phyloP scores from a whole-genome alignment of 2,329 filamentous ascomycete genomes.

The Penicillium sp. region DNA sequence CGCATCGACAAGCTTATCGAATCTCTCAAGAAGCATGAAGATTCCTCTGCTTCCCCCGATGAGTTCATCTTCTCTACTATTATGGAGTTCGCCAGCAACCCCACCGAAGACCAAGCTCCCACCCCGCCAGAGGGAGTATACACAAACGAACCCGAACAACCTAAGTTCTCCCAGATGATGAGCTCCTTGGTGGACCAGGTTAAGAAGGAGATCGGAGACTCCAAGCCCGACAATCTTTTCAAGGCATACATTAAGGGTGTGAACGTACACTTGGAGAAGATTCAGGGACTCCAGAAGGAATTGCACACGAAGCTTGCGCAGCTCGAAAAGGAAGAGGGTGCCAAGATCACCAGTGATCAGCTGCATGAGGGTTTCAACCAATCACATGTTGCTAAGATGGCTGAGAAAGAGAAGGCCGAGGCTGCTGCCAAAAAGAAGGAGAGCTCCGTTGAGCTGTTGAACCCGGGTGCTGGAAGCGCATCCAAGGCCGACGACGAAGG shows the following conservation, averaged over 20 bases:
- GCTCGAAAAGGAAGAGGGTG: slow-evolving; percentile 79
- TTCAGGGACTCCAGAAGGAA: slow-evolving; percentile 75
- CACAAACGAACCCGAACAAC: slow-evolving; percentile 70
- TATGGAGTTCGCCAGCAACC: slow-evolving; percentile 74
- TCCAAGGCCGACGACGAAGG: slow-evolving; percentile 56
- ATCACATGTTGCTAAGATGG: slow-evolving; percentile 71
- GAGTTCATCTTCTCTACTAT: slow-evolving; percentile 87
- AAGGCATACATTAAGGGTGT: slow-evolving; percentile 78
- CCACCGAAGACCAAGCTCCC: slow-evolving; percentile 73
- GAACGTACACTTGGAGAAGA: slow-evolving; percentile 72
- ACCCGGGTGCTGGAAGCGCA: slow-evolving; percentile 58
- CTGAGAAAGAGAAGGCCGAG: slow-evolving; percentile 48
- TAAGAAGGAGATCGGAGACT: slow-evolving; percentile 77
- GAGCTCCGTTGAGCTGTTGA: slow-evolving; percentile 68
- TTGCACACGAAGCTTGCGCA: slow-evolving; percentile 72
- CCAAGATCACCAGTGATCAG: slow-evolving; percentile 91
- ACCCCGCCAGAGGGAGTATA: slow-evolving; percentile 78
- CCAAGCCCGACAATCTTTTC: slow-evolving; percentile 69
- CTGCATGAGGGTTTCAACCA: slow-evolving; percentile 89
- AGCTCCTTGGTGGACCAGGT: slow-evolving; percentile 92
- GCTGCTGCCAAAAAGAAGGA: slow-evolving; percentile 43
- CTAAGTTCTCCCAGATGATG: slow-evolving; percentile 96
- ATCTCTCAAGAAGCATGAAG: slow-evolving; percentile 72
- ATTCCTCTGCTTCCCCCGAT: slow-evolving; percentile 65
- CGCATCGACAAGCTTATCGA: slow-evolving; percentile 79